Conservation (phyloP, 805 yeast species). For the Saccharomyces mikatae region DNA sequence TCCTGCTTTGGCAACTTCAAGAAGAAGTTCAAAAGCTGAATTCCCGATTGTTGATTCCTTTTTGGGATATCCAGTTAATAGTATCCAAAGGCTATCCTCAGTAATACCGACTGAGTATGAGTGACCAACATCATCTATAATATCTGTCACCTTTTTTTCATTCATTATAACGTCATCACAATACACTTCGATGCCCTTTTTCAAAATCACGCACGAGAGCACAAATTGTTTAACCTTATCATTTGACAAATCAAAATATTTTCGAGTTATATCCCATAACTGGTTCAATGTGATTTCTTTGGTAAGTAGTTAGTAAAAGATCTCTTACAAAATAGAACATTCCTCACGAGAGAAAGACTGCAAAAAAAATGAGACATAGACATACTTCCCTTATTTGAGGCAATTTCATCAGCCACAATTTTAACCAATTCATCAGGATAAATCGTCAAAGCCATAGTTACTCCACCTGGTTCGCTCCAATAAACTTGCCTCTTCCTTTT, state of each 20-base stretch:
- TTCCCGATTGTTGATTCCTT: constrained; percentile 48
- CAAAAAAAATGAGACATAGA: neutral
- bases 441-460: constrained; percentile 2
- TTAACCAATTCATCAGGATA: constrained; percentile 29
- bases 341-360: neutral
- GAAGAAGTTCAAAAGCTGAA: constrained; percentile 44
- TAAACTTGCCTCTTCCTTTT: neutral
- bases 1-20: constrained; percentile 53
- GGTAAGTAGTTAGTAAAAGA: constrained; percentile 2
- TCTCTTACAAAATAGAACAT: neutral
- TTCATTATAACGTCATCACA: neutral
- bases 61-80: constrained; percentile 48
- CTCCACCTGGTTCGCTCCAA: neutral
- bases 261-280: constrained; percentile 8
- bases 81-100: constrained; percentile 49
- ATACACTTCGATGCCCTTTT: neutral
- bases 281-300: constrained; percentile 9
- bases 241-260: constrained; percentile 5
- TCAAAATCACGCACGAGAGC: constrained; percentile 8
- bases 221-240: constrained; percentile 9
- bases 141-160: constrained; percentile 1
- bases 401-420: constrained; percentile 23
- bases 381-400: constrained; percentile 28
- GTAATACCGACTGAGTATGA: constrained; percentile 33
- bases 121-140: neutral